Conservation (phyloP, 2,329 filamentous ascomycete species). For the Trichoderma semiorbis region DNA sequence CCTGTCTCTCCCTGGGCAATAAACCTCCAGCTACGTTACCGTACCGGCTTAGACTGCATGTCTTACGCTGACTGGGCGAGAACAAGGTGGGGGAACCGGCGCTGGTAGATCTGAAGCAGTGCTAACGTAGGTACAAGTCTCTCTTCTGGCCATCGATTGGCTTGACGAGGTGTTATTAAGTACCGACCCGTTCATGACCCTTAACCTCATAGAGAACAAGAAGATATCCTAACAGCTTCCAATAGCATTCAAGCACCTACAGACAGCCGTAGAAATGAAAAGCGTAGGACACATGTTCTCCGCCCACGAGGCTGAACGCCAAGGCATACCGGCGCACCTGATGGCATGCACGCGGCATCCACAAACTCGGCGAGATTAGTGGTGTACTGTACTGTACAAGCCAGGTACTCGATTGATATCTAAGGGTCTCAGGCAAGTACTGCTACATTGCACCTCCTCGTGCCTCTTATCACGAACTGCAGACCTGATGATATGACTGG, state of each 20-base stretch:
- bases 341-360: not conserved
- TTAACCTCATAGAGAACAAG: not conserved
- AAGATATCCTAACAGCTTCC: not conserved
- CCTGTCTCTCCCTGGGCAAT: not conserved
- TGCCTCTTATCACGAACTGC: not conserved
- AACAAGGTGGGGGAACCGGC: not conserved
- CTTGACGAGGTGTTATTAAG: not conserved
- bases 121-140: not conserved
- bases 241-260: not conserved
- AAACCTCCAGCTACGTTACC: not conserved
- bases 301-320: conserved; percentile 2
- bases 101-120: not conserved
- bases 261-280: not conserved
- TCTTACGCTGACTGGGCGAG: not conserved
- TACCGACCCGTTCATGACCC: not conserved
- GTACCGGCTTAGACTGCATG: not conserved
- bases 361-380: not conserved
- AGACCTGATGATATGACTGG: not conserved
- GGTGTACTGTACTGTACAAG: not conserved
- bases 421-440: not conserved
- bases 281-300: not conserved
- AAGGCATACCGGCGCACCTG: conserved; percentile 8
- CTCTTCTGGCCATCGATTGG: not conserved
- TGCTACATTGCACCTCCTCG: not conserved
- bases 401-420: not conserved